Evolutionary conservation across 805 yeast genomes (phyloP).

Genomic region (Clavispora vitiphila): DNA sequence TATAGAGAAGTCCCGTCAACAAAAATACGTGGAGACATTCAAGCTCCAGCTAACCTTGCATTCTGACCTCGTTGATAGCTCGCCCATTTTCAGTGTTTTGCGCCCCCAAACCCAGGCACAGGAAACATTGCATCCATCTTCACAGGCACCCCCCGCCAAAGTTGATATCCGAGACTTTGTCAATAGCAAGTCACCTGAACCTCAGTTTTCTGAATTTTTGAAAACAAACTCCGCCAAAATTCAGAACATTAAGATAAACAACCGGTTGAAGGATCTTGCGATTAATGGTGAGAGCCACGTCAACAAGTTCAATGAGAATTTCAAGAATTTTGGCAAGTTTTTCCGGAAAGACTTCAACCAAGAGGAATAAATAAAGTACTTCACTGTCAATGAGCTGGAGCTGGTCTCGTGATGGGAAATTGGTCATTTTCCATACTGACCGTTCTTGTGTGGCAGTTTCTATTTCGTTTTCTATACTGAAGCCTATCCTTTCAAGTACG

Average conservation of each 20-base stretch:
- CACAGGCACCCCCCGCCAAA: constrained; percentile 11
- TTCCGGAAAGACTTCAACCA: constrained; percentile 30
- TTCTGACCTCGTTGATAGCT: constrained; percentile 24
- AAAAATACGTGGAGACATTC: constrained; percentile 33
- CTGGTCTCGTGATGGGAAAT: too few relatives aligned
- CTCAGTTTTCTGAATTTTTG: constrained; percentile 17
- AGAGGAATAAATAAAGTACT: too few relatives aligned
- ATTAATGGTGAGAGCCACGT: constrained; percentile 54
- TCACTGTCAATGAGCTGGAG: too few relatives aligned
- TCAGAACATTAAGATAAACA: constrained; percentile 41
- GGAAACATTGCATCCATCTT: constrained; percentile 11
- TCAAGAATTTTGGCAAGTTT: constrained; percentile 56
- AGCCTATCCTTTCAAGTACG: too few relatives aligned
- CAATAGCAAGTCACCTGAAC: constrained; percentile 23
- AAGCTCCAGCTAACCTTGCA: constrained; percentile 28
- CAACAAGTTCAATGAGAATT: constrained; percentile 60
- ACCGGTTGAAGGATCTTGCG: constrained; percentile 39
- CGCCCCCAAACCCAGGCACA: constrained; percentile 10
- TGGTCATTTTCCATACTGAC: too few relatives aligned
- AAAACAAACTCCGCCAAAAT: constrained; percentile 27
- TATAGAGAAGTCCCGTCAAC: constrained; percentile 26
- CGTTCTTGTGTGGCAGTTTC: too few relatives aligned
- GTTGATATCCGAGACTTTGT: constrained; percentile 8
- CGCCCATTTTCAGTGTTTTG: constrained; percentile 27
- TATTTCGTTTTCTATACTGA: too few relatives aligned